Evolutionary conservation across 352 stramenopile species (phyloP), one percentile per base, ranked within the genome.

Genomic region (Globisporangium cystogenes): DNA sequence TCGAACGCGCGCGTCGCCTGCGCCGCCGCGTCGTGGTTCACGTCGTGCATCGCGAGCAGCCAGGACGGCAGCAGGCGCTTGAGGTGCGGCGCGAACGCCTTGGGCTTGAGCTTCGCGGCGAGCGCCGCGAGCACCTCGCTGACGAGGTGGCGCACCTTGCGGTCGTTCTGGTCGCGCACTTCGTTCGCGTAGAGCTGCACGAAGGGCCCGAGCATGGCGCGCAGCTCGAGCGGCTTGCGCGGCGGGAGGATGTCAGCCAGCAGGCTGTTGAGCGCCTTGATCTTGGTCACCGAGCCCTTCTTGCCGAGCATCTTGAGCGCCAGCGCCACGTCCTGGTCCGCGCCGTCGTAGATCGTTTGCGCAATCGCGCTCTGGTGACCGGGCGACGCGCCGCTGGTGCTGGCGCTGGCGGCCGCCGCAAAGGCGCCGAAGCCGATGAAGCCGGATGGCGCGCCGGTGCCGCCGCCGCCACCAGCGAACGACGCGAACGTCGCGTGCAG

Each of bases 261-360:
- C 20, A 94, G 72, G 21, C 54, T 76, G n/a, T 79, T 61, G 23
- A 94, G 67, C 51, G 83, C 81, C 70, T 94, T 94, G 48, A 64
- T 75, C 64, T 94, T 94, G 48, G 81, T 92, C 60, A 90, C 77
- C 0, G 67, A 62, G 43, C 79, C 83, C 51, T 91, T 91, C 67
- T 94, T 94, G 36, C 73, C 74, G 41, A 94, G 61, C 81, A 91
- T 90, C 63, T 94, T 94, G 53, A 94, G 76, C 39, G 74, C 76
- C 57, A 92, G 60, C 24, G 75, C 55, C 45, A 94, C 81, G 27
- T 90, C 81, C 51, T 88, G 74, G 71, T 94, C 83, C 16, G 69
- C 55, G 11, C 83, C 83, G 37, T 91, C 77, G 63, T 94, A 94
- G 40, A 93, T 82, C 35, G 64, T 79, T 36, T 74, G 65, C 20